Percentiles rank a stretch among this genome's conserved stretches.
phyloP scores from a whole-genome alignment of 805 yeast genomes.

The Zygosaccharomyces gambellarensis region DNA sequence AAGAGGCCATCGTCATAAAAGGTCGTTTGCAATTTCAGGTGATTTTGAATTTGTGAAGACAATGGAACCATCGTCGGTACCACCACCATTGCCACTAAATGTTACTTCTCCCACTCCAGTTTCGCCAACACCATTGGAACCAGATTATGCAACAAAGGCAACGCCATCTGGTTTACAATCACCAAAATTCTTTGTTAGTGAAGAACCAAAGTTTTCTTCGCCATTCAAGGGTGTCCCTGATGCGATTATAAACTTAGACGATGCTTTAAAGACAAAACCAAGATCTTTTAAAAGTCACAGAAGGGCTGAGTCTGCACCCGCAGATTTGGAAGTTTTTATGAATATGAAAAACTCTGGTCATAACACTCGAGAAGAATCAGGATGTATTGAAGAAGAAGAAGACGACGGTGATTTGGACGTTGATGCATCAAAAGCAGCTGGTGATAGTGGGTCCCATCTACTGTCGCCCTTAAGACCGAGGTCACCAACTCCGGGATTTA shows the following conservation, averaged over 20 bases:
- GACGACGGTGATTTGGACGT: constrained; percentile 3
- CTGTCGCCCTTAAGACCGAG: constrained; percentile 25
- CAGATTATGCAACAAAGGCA: background rate
- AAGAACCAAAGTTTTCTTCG: constrained; percentile 30
- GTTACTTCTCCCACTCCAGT: constrained; percentile 19
- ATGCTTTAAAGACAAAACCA: constrained; percentile 41
- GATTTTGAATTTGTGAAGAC: constrained; percentile 57
- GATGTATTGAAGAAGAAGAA: constrained; percentile 24
- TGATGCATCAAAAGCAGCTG: background rate
- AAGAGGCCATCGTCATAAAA: constrained; percentile 69
- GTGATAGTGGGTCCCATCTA: background rate
- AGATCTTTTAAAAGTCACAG: constrained; percentile 39
- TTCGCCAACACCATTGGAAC: background rate
- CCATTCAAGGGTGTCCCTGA: constrained; percentile 41
- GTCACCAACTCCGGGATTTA: constrained; percentile 14
- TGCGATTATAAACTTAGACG: constrained; percentile 54
- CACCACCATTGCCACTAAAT: constrained; percentile 13
- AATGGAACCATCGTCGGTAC: constrained; percentile 15
- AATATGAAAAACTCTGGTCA: constrained; percentile 1
- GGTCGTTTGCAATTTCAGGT: constrained; percentile 86
- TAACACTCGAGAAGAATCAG: constrained; percentile 9
- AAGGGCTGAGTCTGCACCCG: constrained; percentile 56
- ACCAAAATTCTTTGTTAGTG: constrained; percentile 32
- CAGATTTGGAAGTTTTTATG: constrained; percentile 36
- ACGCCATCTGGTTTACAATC: constrained; percentile 1